Evolutionary conservation across 805 yeast species (phyloP), one percentile per base, ranked within the genome.

Genomic region (Limtongozyma cylindracea): DNA sequence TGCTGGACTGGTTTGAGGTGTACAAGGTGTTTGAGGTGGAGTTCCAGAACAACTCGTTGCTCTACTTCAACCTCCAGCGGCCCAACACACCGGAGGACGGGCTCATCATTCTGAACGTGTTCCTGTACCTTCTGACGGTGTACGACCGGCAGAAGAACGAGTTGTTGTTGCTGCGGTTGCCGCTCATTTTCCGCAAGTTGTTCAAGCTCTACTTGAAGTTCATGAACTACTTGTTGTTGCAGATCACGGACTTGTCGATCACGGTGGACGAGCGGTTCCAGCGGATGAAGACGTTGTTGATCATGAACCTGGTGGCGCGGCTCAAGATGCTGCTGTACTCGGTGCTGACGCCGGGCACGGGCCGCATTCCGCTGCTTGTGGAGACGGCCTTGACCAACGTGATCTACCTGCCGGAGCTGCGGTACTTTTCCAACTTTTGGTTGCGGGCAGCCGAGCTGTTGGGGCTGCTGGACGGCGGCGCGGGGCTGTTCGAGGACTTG

Each of bases 371-470:
- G 11, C 94, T 95, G 4, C 72, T 92, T 2, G 53, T 84, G 24
- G 96, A 84, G 40, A 54, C 80, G 3, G 76, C 88, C 9, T 49
- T 82, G 17, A 51, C 61, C 1, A 62, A 72, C 31, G 77, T 80
- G 2, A 57, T 82, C 10, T 49, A 76, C 16, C 55, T 84, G 1
- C 93, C 94, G 0, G 88, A 74, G 35, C 64, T 84, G 16, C 55
- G 96, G 26, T 40, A 52, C 10, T 77, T 61, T 37, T 59, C 71
- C 6, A 51, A 52, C 20, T 48, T 67, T 6, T 84, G 95, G 96
- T 42, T 59, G 3, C 45, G 53, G 25, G 69, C 82, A 0, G 52
- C 68, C 1, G 24, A 24, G 3, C 20, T 40, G 2, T 32, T 49
- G 20, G 32, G 31, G 17, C 26, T 23, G 3, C 32, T 29, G 5